Evolutionary conservation across 2,329 filamentous ascomycete genomes (phyloP).

Genomic region (Penicillium sp.): DNA sequence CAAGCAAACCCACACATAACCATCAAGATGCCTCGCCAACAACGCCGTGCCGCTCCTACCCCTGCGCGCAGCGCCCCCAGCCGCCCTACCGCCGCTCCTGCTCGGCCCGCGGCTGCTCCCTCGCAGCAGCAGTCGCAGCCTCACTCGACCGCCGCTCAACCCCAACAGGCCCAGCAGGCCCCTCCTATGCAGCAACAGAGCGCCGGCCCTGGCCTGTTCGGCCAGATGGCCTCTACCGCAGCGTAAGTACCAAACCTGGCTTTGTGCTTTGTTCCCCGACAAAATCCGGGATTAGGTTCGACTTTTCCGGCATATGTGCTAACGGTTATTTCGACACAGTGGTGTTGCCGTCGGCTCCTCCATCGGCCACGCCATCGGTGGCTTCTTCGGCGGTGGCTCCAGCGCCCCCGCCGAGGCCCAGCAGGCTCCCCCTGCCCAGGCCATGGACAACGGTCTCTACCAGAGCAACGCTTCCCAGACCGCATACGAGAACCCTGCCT

Average conservation of each 20-base stretch:
- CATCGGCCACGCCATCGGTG: conserved; percentile 90
- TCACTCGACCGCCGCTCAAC: conserved; percentile 62
- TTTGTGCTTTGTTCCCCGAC: conserved; percentile 1
- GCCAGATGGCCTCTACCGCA: conserved; percentile 95
- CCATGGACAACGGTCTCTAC: conserved; percentile 48
- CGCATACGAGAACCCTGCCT: conserved; percentile 57
- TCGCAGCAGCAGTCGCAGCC: conserved; percentile 64
- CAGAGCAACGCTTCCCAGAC: conserved; percentile 49
- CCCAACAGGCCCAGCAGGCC: conserved; percentile 44
- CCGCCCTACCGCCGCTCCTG: conserved; percentile 63
- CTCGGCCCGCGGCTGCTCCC: conserved; percentile 53
- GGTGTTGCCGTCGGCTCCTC: conserved; percentile 96
- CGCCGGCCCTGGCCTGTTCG: conserved; percentile 80
- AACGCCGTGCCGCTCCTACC: conserved; percentile 58
- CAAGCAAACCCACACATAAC: conserved; percentile 12
- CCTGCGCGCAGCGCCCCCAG: conserved; percentile 57
- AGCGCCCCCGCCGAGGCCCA: conserved; percentile 54
- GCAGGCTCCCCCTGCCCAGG: conserved; percentile 51
- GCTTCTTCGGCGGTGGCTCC: conserved; percentile 76
- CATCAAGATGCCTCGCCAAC: conserved; percentile 71
- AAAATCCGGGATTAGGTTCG: conserved; percentile 8
- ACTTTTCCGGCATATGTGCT: conserved; percentile 2
- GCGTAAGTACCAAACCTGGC: conserved; percentile 65
- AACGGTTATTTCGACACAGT: conserved; percentile 49
- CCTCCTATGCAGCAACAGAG: conserved; percentile 50